phyloP scores from a whole-genome alignment of 306 rosid genomes.

The Acacia acuminata region DNA sequence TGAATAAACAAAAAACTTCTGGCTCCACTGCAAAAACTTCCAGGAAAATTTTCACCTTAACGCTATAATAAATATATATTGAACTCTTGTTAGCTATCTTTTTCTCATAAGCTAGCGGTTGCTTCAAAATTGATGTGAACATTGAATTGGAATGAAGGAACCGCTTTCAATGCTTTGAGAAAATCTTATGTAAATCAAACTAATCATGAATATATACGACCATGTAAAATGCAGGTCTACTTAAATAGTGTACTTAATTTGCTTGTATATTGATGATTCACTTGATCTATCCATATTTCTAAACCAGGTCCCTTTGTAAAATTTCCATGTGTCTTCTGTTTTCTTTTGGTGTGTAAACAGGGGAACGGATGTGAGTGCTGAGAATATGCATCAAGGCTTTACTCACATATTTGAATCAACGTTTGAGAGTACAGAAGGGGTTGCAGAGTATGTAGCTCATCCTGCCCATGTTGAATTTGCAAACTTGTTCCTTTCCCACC shows the following conservation, averaged over 20 bases:
- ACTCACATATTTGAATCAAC: conserved; percentile 88
- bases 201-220: background rate
- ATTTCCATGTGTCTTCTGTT: background rate
- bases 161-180: background rate
- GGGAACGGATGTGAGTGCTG: conserved; percentile 78
- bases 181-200: background rate
- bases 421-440: conserved; percentile 71
- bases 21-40: too few species aligned
- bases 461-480: conserved; percentile 77
- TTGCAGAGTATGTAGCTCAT: conserved; percentile 78
- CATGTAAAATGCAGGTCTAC: background rate
- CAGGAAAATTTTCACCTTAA: too few species aligned
- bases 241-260: background rate
- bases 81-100: background rate
- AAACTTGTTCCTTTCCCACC: conserved; percentile 42
- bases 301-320: background rate
- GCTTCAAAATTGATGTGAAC: conserved; percentile 5
- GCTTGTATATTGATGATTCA: background rate
- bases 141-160: background rate
- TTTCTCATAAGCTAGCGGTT: conserved; percentile 4
- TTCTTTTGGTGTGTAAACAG: conserved; percentile 38
- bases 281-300: background rate
- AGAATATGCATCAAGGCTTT: conserved; percentile 81
- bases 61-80: background rate
- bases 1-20: too few species aligned